Conservation (phyloP, 2,329 filamentous ascomycete genomes). For the Fusarium sp. region DNA sequence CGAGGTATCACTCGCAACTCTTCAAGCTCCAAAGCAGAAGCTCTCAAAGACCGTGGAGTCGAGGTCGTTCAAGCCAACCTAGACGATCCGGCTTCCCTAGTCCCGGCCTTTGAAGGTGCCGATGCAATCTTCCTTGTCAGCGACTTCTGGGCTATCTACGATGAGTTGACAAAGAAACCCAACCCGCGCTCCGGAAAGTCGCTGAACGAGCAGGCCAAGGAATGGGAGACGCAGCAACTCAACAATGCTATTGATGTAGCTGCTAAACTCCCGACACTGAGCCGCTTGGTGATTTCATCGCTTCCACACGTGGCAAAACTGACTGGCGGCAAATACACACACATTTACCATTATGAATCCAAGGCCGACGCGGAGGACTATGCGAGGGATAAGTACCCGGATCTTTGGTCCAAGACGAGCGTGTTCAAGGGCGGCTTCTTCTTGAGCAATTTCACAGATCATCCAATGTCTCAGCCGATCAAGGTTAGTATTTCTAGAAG, state of each 20-base stretch:
- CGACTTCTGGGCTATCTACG: slow-evolving; percentile 43
- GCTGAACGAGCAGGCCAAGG: neutral
- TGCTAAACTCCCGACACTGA: neutral
- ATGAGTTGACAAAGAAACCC: neutral
- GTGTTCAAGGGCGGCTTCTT: neutral
- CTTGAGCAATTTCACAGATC: neutral
- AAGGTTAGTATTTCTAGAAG: neutral
- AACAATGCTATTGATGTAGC: neutral
- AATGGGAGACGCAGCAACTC: neutral
- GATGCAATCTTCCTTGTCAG: slow-evolving; percentile 45
- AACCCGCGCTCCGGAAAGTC: neutral
- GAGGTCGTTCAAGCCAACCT: slow-evolving; percentile 13
- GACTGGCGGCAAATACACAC: neutral
- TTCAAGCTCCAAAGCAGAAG: slow-evolving; percentile 6
- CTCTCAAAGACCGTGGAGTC: slow-evolving; percentile 1
- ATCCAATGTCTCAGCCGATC: neutral
- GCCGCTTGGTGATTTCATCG: neutral
- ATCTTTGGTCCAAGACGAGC: neutral
- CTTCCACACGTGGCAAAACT: neutral
- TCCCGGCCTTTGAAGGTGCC: neutral
- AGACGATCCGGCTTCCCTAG: slow-evolving; percentile 1
- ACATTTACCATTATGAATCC: neutral
- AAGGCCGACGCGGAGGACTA: neutral
- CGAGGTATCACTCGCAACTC: slow-evolving; percentile 12
- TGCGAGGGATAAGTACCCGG: neutral